These are phyloP conservation scores for Thermothielavioides terrestris DNA, from an alignment of 495 filamentous ascomycete species.

Conservation along the genomic window DNA sequence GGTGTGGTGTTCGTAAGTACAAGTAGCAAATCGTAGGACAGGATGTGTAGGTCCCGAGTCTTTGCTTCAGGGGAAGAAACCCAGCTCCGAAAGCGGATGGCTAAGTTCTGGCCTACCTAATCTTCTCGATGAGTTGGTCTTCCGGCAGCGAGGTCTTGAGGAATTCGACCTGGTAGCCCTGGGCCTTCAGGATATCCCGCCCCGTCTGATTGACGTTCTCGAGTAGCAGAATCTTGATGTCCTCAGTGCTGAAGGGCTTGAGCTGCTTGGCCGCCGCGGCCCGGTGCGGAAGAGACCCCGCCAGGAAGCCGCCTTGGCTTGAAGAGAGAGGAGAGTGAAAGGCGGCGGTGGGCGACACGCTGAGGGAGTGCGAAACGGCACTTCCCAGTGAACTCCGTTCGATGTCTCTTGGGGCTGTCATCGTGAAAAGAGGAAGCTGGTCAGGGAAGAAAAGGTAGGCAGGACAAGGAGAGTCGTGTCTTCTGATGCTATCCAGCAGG, in stretches of 20 bases:
- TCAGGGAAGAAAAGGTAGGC: neutral
- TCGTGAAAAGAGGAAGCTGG: slow-evolving; percentile 13
- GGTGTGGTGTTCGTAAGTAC: too few species aligned
- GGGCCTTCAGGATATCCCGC: slow-evolving; percentile 63
- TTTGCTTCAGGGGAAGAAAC: slow-evolving; percentile 1
- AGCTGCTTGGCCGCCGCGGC: slow-evolving; percentile 56
- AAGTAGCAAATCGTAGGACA: too few species aligned
- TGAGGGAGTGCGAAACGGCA: slow-evolving; percentile 45
- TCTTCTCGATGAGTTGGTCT: slow-evolving; percentile 92
- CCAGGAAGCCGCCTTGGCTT: slow-evolving; percentile 25
- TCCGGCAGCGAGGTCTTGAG: slow-evolving; percentile 84
- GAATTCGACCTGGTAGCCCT: slow-evolving; percentile 95
- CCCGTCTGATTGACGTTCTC: slow-evolving; percentile 96
- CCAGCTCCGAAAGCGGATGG: slow-evolving; percentile 19
- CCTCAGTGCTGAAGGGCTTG: slow-evolving; percentile 90
- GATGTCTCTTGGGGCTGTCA: slow-evolving; percentile 39
- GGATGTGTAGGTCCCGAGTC: slow-evolving; percentile 2
- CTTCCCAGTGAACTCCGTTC: slow-evolving; percentile 15
- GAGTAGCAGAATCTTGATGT: slow-evolving; percentile 91
- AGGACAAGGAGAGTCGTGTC: neutral
- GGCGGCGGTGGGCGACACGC: slow-evolving; percentile 46
- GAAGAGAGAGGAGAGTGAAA: slow-evolving; percentile 53
- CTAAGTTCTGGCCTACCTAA: slow-evolving; percentile 58
- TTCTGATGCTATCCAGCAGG: too few species aligned
- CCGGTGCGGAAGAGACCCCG: slow-evolving; percentile 13